Conservation (phyloP, 2,329 filamentous ascomycete species). For the Cladosporium sp. region DNA sequence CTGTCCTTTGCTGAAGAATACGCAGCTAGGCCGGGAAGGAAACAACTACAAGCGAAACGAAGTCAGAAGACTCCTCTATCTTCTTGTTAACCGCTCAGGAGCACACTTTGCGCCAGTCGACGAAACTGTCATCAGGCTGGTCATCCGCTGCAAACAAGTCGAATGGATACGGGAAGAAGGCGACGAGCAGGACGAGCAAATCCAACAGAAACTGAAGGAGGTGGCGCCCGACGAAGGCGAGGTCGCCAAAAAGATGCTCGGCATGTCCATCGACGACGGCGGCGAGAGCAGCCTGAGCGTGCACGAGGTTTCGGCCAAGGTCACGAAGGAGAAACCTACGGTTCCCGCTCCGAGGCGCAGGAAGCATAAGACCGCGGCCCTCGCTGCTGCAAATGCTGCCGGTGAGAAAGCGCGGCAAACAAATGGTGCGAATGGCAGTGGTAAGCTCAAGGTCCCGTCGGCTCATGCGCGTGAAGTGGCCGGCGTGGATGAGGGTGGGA, state of each 20-base stretch:
- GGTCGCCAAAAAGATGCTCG: conserved; percentile 55
- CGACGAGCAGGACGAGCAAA: conserved; percentile 26
- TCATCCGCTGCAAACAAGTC: conserved; percentile 60
- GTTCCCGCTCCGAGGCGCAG: conserved; percentile 72
- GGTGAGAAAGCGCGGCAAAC: not conserved
- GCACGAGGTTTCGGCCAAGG: conserved; percentile 62
- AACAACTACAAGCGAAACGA: conserved; percentile 92
- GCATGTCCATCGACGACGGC: conserved; percentile 66
- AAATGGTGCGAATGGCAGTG: conserved; percentile 2
- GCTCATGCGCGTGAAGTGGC: conserved; percentile 1
- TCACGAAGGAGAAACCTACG: conserved; percentile 75
- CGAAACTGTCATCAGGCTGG: conserved; percentile 72
- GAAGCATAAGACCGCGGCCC: conserved; percentile 38
- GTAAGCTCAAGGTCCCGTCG: conserved; percentile 6
- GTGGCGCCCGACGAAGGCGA: conserved; percentile 26
- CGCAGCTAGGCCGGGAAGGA: conserved; percentile 72
- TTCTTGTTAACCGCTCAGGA: conserved; percentile 49
- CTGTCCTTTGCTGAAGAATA: conserved; percentile 85
- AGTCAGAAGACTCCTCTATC: conserved; percentile 68
- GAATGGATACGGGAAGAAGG: conserved; percentile 34
- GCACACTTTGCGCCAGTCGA: conserved; percentile 77
- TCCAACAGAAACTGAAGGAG: conserved; percentile 25
- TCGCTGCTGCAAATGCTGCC: not conserved
- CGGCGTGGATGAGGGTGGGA: conserved; percentile 7
- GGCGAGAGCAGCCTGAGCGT: conserved; percentile 73